phyloP scores from a whole-genome alignment of 139 green algal species.

The Medakamo hakoo region DNA sequence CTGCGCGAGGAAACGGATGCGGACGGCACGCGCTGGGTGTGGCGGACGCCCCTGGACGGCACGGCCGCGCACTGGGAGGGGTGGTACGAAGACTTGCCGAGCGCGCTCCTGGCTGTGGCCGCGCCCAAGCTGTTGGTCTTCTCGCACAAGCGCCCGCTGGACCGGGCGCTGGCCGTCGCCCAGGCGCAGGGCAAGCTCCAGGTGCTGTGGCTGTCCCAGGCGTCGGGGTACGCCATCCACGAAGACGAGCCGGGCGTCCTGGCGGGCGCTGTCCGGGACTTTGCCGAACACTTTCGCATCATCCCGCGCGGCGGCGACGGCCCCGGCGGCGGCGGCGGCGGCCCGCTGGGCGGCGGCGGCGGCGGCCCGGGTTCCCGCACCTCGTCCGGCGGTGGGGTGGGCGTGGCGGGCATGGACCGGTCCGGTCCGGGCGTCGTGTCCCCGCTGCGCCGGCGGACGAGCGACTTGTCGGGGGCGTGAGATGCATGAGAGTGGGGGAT shows the following conservation, averaged over 20 bases:
- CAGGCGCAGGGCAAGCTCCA: slow-evolving; percentile 98
- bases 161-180: slow-evolving; percentile 69
- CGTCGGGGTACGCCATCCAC: slow-evolving; percentile 76
- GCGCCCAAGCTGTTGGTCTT: slow-evolving; percentile 50
- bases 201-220: slow-evolving; percentile 62
- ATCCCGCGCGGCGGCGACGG: not conserved
- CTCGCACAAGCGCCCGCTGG: slow-evolving; percentile 32
- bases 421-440: slow-evolving; percentile 6
- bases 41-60: slow-evolving; percentile 47
- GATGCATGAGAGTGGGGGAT: too few species aligned
- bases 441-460: too few species aligned
- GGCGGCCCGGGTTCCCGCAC: too few species aligned
- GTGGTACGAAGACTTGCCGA: slow-evolving; percentile 73
- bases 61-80: slow-evolving; percentile 61
- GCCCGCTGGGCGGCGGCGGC: not conserved
- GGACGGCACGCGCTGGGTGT: slow-evolving; percentile 28
- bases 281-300: slow-evolving; percentile 59
- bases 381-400: too few species aligned
- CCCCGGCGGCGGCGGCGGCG: too few species aligned
- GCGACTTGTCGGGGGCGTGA: too few species aligned
- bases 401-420: too few species aligned
- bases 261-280: slow-evolving; percentile 41
- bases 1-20: not conserved
- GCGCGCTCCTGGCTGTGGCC: slow-evolving; percentile 47
- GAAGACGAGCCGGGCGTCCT: slow-evolving; percentile 65